A percentile compares a stretch with the other conserved stretches of the same genome.
phyloP scores from a whole-genome alignment of 768 basidiomycete species.

The Auriscalpium orientale region DNA sequence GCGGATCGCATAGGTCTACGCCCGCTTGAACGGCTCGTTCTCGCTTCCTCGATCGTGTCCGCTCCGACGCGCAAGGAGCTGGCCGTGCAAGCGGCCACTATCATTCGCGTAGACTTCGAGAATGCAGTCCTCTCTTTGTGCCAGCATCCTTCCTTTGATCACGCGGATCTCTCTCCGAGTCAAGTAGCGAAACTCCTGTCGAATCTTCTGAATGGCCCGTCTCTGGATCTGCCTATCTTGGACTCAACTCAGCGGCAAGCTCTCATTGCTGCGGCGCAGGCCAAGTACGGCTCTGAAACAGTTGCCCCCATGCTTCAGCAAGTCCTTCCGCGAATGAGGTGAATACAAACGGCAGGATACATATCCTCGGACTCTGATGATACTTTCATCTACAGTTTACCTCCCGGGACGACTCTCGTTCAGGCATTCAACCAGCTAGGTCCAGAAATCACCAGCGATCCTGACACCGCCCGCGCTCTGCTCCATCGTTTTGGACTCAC shows the following conservation, averaged over 20 bases:
- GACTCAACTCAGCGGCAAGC: constrained; percentile 70
- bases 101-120: constrained; percentile 75
- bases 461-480: constrained; percentile 61
- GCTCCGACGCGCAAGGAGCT: constrained; percentile 56
- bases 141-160: constrained; percentile 76
- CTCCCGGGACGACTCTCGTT: constrained; percentile 60
- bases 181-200: constrained; percentile 76
- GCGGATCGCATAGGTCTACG: constrained; percentile 74
- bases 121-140: constrained; percentile 68
- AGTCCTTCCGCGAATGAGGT: constrained; percentile 73
- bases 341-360: constrained; percentile 8
- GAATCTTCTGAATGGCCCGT: constrained; percentile 67
- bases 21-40: constrained; percentile 71
- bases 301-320: constrained; percentile 67
- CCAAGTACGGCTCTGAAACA: constrained; percentile 75
- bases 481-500: constrained; percentile 71
- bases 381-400: constrained; percentile 38
- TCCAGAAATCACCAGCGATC: constrained; percentile 69
- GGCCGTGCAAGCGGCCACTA: constrained; percentile 47
- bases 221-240: constrained; percentile 62
- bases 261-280: constrained; percentile 64
- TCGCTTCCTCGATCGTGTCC: constrained; percentile 67
- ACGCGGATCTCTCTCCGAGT: constrained; percentile 64
- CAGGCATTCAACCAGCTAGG: constrained; percentile 74
- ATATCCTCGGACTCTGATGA: constrained; percentile 12